Base-by-base conservation (phyloP, 148 eudicot species). In the Linanthus parryae region DNA sequence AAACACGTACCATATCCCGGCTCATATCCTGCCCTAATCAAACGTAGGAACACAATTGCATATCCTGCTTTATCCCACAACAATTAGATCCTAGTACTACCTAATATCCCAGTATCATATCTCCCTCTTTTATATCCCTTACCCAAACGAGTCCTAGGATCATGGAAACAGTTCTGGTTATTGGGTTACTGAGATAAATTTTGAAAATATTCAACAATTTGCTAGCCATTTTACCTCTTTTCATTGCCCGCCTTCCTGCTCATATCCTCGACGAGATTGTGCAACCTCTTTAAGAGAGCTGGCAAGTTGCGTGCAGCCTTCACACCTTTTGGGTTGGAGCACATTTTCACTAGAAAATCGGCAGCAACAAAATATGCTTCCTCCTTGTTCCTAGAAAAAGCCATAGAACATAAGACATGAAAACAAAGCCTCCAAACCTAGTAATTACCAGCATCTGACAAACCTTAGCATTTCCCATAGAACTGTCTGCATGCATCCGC, bases 211-310 rank as follows among this genome's bases (percentile, higher is more conserved):
- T n/a, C n/a, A n/a, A n/a, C n/a, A n/a, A n/a, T n/a, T n/a, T n/a
- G n/a, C n/a, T n/a, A n/a, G n/a, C n/a, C n/a, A n/a, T n/a, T 46
- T 51, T 44, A 89, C 98, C 94, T 87, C 73, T 81, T 87, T 28
- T 86, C 97, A 59, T 65, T 61, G 61, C 44, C 69, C 14, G 67
- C 73, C 68, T 80, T 87, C 66, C 86, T 72, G 31, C 58, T 41
- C 37, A 91, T 83, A 39, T 91, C 98, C 41, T 86, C 95, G 20
- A 70, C 79, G 58, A 79, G 79, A 57, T 47, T 75, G 58, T 75
- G 72, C 20, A 91, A 61, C 49, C 95, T 64, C 81, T 81, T 91
- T 59, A 87, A 47, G 53, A 86, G 69, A 39, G 68, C 76, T 18
- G 87, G 75, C 35, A 67, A 69, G 26, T 49, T 61, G 50, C 65